phyloP scores from a whole-genome alignment of 495 filamentous ascomycete genomes.

The Penicillium soppii region DNA sequence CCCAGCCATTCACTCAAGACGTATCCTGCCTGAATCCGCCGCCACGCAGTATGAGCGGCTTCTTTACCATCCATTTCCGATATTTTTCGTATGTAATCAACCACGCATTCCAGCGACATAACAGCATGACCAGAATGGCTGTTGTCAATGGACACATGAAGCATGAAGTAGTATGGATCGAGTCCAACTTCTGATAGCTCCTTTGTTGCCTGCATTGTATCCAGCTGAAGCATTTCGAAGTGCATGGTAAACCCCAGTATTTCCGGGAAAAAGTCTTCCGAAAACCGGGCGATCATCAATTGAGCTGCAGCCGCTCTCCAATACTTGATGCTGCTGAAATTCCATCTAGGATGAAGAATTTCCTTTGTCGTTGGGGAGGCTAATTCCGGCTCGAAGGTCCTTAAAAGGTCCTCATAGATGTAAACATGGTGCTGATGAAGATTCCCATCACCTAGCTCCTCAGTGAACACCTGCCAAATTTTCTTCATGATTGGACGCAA shows the following conservation, averaged over 20 bases:
- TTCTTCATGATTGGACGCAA: constrained; percentile 33
- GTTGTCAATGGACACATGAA: constrained; percentile 55
- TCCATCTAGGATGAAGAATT: constrained; percentile 33
- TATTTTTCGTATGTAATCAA: constrained; percentile 36
- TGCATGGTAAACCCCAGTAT: constrained; percentile 53
- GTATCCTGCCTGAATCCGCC: constrained; percentile 47
- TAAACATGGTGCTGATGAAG: constrained; percentile 45
- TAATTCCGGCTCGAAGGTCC: constrained; percentile 23
- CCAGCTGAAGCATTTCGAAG: constrained; percentile 42
- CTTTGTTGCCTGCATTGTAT: constrained; percentile 38
- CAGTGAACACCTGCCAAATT: constrained; percentile 51
- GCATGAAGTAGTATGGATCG: constrained; percentile 48
- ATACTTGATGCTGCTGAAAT: constrained; percentile 27
- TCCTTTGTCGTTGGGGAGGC: constrained; percentile 26
- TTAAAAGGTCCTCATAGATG: constrained; percentile 41
- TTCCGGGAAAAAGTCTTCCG: constrained; percentile 50
- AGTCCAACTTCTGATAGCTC: constrained; percentile 45
- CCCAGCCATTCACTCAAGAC: constrained; percentile 33
- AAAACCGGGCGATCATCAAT: constrained; percentile 46
- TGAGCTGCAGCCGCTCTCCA: constrained; percentile 50
- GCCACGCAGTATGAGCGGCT: constrained; percentile 36
- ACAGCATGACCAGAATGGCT: constrained; percentile 47
- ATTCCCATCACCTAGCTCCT: constrained; percentile 53
- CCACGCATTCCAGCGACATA: constrained; percentile 41
- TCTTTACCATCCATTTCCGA: constrained; percentile 17